phyloP scores from a whole-genome alignment of 73 alveolate species.

The Uronychia binucleata region DNA sequence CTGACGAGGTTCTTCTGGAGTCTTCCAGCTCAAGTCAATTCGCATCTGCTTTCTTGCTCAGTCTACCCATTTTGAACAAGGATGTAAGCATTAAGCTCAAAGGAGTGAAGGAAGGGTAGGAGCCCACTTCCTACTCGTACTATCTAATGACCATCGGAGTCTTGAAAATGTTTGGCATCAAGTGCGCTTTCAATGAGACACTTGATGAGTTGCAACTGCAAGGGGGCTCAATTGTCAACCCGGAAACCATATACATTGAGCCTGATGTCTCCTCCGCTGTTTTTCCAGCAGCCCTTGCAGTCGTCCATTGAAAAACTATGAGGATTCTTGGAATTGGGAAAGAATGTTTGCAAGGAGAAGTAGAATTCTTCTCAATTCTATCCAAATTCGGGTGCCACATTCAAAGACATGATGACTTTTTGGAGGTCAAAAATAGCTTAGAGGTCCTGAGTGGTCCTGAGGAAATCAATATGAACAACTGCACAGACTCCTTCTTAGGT shows the following conservation, averaged over 20 bases:
- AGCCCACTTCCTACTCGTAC: constrained; percentile 28
- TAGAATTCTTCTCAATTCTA: constrained; percentile 25
- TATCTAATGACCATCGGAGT: constrained; percentile 37
- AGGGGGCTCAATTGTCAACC: constrained; percentile 6
- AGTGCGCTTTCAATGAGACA: not conserved
- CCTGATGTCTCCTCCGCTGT: constrained; percentile 52
- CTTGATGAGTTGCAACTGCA: not conserved
- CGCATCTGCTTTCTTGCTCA: not conserved
- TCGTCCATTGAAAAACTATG: constrained; percentile 25
- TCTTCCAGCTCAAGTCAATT: not conserved
- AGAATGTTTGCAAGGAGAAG: constrained; percentile 44
- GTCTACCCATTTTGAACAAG: not conserved
- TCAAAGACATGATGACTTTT: constrained; percentile 20
- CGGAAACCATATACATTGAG: constrained; percentile 10
- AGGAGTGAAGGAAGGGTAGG: not conserved
- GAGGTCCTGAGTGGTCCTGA: constrained; percentile 3
- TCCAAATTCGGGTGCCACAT: constrained; percentile 19
- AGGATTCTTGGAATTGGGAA: constrained; percentile 18
- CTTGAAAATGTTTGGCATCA: constrained; percentile 24
- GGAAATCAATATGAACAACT: constrained; percentile 29
- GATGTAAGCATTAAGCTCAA: not conserved
- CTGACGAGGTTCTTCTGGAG: not conserved
- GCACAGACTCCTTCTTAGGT: constrained; percentile 54
- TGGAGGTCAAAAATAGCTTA: constrained; percentile 9
- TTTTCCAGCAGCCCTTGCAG: constrained; percentile 24